Evolutionary conservation across 2,329 filamentous ascomycete species (phyloP).

Genomic region (Massarina eburnea): DNA sequence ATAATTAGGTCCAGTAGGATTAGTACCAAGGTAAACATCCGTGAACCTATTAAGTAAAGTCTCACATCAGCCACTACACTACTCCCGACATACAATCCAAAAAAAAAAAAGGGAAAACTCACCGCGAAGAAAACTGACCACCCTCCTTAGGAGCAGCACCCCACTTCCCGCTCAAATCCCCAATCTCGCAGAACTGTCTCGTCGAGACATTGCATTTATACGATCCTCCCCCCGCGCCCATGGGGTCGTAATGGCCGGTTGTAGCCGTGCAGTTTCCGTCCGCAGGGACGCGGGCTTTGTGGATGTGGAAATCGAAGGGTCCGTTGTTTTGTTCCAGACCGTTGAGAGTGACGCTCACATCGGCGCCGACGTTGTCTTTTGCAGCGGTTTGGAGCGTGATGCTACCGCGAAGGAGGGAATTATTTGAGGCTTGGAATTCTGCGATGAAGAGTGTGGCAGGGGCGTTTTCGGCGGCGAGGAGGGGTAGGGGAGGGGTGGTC

Average conservation of each 20-base stretch:
- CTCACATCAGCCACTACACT: neutral
- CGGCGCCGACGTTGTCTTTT: neutral
- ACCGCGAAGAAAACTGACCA: neutral
- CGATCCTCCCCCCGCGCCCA: neutral
- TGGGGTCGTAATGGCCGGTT: neutral
- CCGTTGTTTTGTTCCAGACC: neutral
- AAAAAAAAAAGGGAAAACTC: neutral
- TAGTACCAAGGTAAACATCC: neutral
- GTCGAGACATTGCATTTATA: neutral
- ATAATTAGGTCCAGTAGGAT: neutral
- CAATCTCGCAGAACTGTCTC: neutral
- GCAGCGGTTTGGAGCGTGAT: neutral
- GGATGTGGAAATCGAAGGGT: neutral
- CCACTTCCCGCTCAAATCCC: neutral
- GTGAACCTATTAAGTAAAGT: neutral
- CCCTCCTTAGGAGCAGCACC: neutral
- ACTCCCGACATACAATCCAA: neutral
- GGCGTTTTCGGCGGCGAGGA: neutral
- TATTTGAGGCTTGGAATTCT: neutral
- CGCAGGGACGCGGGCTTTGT: neutral
- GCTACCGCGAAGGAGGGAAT: neutral
- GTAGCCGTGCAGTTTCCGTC: neutral
- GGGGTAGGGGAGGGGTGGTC: neutral
- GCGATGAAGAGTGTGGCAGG: neutral
- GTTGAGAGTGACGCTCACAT: neutral